Base-by-base conservation (phyloP, 2,329 filamentous ascomycete genomes). In the Mollisia scopiformis region DNA sequence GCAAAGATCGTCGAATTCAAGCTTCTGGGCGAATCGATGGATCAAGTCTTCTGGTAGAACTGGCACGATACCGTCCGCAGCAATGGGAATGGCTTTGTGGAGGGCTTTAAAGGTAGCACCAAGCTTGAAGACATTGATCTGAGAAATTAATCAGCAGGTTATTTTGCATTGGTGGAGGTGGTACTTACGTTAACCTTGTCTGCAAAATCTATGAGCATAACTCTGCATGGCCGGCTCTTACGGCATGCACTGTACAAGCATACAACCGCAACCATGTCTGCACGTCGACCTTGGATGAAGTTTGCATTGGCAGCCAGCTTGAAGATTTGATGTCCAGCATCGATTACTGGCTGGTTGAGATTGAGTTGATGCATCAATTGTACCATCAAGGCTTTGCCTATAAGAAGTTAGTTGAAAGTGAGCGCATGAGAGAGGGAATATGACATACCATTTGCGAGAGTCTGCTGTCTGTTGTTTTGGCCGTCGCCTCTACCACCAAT, bases 171-270 rank as follows among this genome's bases (percentile, higher is more conserved):
- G 49, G n/a, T 35, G 43, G 21, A n/a, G 4, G 57, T 16, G n/a
- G 28, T 51, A 64, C 72, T 68, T 70, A 81, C 79, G 73, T 81
- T 79, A n/a, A 88, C 78, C 43, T 94, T 83, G 73, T 99, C 95
- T 13, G 95, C 92, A 72, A 99, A 87, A 74, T 99, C 95, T 74
- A 99, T 98, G 46, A 99, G 83, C 89, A 99, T 93, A 67, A 95
- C 83, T 43, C 89, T 90, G 73, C 95, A 96, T 25, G 88, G 88
- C 46, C 86, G 85, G 63, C 91, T 87, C 57, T 89, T 86, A 63
- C 95, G 88, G 72, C 92, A 96, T 14, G 92, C 92, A 58, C 92
- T 89, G 69, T 98, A 99, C 30, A 99, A 82, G 72, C 91, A 94
- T 28, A 96, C 91, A n/a, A 92, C 92, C 28, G 91, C 90, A 10